These are phyloP conservation scores for Puccinia horiana DNA, from an alignment of 1,284 basidiomycete species.

Conservation along the genomic window DNA sequence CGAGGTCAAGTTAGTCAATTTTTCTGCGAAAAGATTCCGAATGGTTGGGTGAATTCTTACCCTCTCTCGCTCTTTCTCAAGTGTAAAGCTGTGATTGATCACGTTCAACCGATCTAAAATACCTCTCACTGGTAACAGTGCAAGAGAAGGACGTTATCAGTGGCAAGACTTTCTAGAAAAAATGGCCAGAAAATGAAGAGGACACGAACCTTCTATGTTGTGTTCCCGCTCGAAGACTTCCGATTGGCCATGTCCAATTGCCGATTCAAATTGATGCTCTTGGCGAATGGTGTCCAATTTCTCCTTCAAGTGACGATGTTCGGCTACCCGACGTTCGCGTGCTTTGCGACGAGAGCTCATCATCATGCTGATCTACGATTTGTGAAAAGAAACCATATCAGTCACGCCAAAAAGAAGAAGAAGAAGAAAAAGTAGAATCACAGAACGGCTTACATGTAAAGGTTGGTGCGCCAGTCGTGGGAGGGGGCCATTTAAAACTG, in stretches of 20 bases:
- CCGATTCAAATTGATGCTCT: conserved; percentile 21
- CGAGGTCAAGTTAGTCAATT: too few species aligned
- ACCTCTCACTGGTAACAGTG: background rate
- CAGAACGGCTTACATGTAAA: conserved; percentile 8
- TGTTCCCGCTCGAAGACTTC: conserved; percentile 1
- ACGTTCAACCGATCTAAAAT: conserved; percentile 23
- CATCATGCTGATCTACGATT: conserved; percentile 42
- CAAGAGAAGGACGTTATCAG: background rate
- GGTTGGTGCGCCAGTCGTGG: conserved; percentile 45
- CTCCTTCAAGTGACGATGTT: conserved; percentile 25
- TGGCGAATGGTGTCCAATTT: conserved; percentile 11
- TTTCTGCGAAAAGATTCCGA: background rate
- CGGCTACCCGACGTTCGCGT: background rate
- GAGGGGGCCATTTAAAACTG: conserved; percentile 18
- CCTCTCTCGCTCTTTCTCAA: conserved; percentile 29
- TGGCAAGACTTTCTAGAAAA: too few species aligned
- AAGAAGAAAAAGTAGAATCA: background rate
- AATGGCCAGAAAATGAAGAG: background rate
- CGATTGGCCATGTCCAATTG: background rate
- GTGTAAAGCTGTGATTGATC: conserved; percentile 17
- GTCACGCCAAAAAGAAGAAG: background rate
- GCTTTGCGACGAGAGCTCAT: conserved; percentile 29
- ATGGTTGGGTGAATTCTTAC: background rate
- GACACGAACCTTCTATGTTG: background rate
- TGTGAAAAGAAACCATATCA: background rate